Conservation (phyloP, 2,329 filamentous ascomycete species). For the Arthroderma sp. region DNA sequence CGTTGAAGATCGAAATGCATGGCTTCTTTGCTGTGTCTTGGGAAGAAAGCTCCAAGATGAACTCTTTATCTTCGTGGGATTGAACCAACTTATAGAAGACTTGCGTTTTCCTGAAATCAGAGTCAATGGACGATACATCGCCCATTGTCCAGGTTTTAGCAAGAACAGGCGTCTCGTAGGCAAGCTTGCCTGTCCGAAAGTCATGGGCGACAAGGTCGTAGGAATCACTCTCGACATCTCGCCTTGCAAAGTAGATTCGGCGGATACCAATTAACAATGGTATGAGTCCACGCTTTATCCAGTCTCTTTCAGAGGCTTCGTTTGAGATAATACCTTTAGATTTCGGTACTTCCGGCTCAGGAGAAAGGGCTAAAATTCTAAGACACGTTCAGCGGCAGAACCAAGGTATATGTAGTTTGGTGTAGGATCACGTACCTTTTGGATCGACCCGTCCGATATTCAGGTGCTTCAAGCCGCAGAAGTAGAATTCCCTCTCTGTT, state of each 20-base stretch:
- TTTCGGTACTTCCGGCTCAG: background rate
- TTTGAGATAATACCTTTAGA: background rate
- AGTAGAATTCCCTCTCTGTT: background rate
- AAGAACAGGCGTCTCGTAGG: background rate
- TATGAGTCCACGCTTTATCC: background rate
- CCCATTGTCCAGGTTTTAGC: background rate
- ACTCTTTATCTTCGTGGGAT: background rate
- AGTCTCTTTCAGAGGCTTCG: background rate
- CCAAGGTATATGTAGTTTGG: background rate
- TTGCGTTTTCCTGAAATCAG: background rate
- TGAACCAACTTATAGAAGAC: background rate
- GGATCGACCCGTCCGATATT: background rate
- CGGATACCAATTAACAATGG: background rate
- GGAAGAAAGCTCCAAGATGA: background rate
- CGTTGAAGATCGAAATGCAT: background rate
- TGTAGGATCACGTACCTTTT: background rate
- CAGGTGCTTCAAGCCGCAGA: background rate
- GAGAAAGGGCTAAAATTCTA: background rate
- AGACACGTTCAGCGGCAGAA: background rate
- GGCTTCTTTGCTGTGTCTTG: background rate
- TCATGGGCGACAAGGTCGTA: background rate
- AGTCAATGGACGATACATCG: background rate
- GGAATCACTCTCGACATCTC: background rate
- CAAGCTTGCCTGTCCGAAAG: background rate
- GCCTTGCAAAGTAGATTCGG: background rate